phyloP scores from a whole-genome alignment of 257 asterid genomes.

The Ocimum tenuiflorum region DNA sequence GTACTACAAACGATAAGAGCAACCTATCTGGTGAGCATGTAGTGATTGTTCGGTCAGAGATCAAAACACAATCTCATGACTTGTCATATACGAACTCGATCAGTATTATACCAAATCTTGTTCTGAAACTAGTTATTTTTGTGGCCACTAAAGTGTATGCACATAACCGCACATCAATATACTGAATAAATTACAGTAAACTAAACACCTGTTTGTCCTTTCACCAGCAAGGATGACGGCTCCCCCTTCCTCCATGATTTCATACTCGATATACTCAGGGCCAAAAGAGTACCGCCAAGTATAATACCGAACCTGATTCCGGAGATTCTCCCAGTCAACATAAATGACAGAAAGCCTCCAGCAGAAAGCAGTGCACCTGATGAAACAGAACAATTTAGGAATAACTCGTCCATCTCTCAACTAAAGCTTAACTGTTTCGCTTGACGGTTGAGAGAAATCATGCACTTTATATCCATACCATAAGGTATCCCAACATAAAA shows the following conservation, averaged over 20 bases:
- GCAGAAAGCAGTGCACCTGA: slow-evolving; percentile 65
- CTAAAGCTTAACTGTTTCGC: not conserved
- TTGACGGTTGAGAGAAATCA: not conserved
- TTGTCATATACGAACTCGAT: not conserved
- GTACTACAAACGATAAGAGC: not conserved
- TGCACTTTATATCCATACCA: slow-evolving; percentile 38
- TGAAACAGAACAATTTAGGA: slow-evolving; percentile 6
- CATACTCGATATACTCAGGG: slow-evolving; percentile 70
- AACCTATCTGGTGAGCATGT: not conserved
- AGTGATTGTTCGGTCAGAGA: not conserved
- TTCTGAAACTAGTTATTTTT: not conserved
- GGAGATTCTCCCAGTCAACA: slow-evolving; percentile 70
- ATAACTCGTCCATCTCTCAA: not conserved
- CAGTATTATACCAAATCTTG: not conserved
- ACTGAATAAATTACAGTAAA: not conserved
- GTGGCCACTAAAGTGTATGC: not conserved
- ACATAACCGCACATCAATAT: not conserved
- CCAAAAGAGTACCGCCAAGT: slow-evolving; percentile 81
- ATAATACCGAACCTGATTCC: slow-evolving; percentile 78
- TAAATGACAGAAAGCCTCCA: slow-evolving; percentile 75
- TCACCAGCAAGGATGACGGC: slow-evolving; percentile 46
- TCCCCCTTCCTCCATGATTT: slow-evolving; percentile 76
- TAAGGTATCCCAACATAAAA: slow-evolving; percentile 87
- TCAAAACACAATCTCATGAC: too few relatives aligned
- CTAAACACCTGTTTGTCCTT: slow-evolving; percentile 74